These are phyloP conservation scores for Dalbergia oliveri DNA, from an alignment of 306 rosid species.

Conservation along the genomic window DNA sequence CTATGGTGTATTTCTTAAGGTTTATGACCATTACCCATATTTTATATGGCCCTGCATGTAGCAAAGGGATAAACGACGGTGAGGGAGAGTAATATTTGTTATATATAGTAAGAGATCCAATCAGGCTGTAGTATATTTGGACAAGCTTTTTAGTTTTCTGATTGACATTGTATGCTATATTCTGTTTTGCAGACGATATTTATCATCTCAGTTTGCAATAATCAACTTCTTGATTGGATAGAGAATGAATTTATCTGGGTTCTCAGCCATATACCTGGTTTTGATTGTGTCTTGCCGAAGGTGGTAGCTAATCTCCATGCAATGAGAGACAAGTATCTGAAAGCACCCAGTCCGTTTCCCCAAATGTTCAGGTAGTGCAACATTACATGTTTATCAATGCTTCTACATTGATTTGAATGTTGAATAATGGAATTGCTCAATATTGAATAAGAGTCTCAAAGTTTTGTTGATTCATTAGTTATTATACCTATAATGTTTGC, in stretches of 20 bases:
- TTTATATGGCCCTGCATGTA: not conserved
- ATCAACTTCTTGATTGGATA: slow-evolving; percentile 95
- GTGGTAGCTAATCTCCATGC: slow-evolving; percentile 70
- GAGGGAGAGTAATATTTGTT: not conserved
- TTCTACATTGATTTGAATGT: slow-evolving; percentile 23
- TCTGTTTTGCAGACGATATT: slow-evolving; percentile 71
- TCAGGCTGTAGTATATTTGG: not conserved
- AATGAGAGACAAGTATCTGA: slow-evolving; percentile 79
- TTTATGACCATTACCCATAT: not conserved
- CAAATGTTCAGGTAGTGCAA: slow-evolving; percentile 67
- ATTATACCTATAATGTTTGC: not conserved
- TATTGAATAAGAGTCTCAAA: not conserved
- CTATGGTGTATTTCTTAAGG: not conserved
- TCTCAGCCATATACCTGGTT: slow-evolving; percentile 83
- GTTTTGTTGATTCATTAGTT: slow-evolving; percentile 20
- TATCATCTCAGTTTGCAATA: slow-evolving; percentile 93
- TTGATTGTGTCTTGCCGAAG: slow-evolving; percentile 68
- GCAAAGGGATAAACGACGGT: not conserved
- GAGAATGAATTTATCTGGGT: slow-evolving; percentile 92
- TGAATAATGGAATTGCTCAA: not conserved
- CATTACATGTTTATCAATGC: slow-evolving; percentile 27
- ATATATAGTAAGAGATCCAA: not conserved
- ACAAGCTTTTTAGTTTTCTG: slow-evolving; percentile 24
- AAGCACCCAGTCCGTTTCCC: slow-evolving; percentile 59
- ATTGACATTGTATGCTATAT: slow-evolving; percentile 8